Percentiles rank a stretch among this genome's conserved stretches.
Conservation (phyloP, 805 yeast species). For the Candida berthetii region DNA sequence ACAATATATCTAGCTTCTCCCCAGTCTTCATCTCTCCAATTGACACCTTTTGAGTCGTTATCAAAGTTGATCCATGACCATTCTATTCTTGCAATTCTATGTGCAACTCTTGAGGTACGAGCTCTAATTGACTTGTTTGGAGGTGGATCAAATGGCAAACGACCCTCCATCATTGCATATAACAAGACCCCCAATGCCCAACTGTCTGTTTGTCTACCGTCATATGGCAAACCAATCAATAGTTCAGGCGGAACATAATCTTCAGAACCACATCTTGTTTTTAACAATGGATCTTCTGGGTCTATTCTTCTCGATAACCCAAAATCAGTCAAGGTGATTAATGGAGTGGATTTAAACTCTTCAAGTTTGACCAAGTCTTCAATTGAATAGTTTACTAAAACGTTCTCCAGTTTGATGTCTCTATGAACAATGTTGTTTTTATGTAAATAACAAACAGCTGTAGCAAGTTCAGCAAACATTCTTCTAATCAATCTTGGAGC, state of each 20-base stretch:
- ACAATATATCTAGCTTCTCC: constrained; percentile 42
- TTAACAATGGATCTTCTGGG: constrained; percentile 53
- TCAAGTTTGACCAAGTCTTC: constrained; percentile 19
- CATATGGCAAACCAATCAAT: constrained; percentile 83
- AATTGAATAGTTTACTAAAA: constrained; percentile 41
- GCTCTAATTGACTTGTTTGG: constrained; percentile 44
- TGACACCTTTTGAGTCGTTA: constrained; percentile 21
- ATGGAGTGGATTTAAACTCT: constrained; percentile 21
- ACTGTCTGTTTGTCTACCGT: constrained; percentile 85
- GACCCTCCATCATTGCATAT: constrained; percentile 75
- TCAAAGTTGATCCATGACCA: constrained; percentile 75
- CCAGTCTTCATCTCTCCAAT: constrained; percentile 29
- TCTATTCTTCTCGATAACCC: constrained; percentile 76
- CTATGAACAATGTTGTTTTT: constrained; percentile 69
- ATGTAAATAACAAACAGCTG: constrained; percentile 73
- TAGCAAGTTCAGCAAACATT: constrained; percentile 62
- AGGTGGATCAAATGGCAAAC: constrained; percentile 89
- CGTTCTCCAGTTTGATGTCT: constrained; percentile 86
- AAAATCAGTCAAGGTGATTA: constrained; percentile 74
- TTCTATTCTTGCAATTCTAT: constrained; percentile 85
- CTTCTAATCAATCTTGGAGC: constrained; percentile 46
- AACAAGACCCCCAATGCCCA: constrained; percentile 96
- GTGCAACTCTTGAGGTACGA: constrained; percentile 55
- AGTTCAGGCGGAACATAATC: constrained; percentile 96
- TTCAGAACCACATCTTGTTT: constrained; percentile 93